Conservation (phyloP, 2,329 filamentous ascomycete genomes). For the Aspergillus udagawae region DNA sequence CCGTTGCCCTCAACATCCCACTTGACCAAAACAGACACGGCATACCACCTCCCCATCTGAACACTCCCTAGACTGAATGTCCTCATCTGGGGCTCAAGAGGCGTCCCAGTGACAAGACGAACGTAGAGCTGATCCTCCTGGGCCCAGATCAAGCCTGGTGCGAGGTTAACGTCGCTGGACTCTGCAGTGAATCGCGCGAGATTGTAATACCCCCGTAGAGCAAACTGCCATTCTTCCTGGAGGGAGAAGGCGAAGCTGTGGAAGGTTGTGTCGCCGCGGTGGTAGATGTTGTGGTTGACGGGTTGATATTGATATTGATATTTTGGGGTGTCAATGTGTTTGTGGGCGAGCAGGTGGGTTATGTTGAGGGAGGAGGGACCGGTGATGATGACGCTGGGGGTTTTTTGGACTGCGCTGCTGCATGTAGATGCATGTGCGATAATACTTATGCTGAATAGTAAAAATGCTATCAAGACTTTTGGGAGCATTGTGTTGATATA, state of each 20-base stretch:
- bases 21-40: background rate
- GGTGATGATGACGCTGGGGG: background rate
- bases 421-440: background rate
- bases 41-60: background rate
- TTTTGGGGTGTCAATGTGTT: background rate
- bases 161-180: background rate
- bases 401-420: background rate
- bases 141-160: background rate
- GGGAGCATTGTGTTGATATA: background rate
- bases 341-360: background rate
- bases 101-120: background rate
- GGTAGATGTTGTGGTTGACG: background rate
- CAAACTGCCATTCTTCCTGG: background rate
- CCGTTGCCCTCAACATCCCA: background rate
- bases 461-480: background rate
- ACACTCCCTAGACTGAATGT: background rate
- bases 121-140: background rate
- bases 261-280: background rate
- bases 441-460: background rate
- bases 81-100: background rate
- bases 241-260: background rate
- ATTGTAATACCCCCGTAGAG: background rate
- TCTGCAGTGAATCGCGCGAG: background rate
- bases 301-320: background rate
- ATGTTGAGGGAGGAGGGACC: background rate